These are phyloP conservation scores for Rhizopus sp. DNA, from an alignment of 371 early-diverging fungal species.

Conservation along the genomic window DNA sequence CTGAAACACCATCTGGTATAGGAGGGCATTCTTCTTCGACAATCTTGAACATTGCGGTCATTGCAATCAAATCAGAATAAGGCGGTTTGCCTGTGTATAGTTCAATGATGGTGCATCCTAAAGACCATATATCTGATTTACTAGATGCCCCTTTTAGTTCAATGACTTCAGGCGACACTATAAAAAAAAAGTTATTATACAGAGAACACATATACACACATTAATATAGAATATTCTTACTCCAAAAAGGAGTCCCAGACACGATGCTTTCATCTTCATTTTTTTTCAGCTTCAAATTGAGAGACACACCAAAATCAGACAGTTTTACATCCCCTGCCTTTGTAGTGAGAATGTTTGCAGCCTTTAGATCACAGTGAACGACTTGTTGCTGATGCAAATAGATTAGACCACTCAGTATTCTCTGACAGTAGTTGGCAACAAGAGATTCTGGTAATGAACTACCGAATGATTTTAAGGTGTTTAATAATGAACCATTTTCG, in stretches of 20 bases:
- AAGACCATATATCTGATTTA: slow-evolving; percentile 88
- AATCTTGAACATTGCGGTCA: slow-evolving; percentile 92
- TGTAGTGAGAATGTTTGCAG: slow-evolving; percentile 93
- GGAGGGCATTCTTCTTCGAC: slow-evolving; percentile 90
- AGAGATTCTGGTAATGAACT: slow-evolving; percentile 85
- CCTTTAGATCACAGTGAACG: slow-evolving; percentile 97
- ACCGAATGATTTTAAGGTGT: slow-evolving; percentile 90
- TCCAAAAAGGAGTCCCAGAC: slow-evolving; percentile 96
- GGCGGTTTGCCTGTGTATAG: slow-evolving; percentile 90
- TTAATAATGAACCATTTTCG: slow-evolving; percentile 93
- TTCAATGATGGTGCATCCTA: slow-evolving; percentile 89
- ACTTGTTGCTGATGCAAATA: slow-evolving; percentile 91
- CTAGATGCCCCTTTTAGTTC: slow-evolving; percentile 79
- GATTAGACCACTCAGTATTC: slow-evolving; percentile 86
- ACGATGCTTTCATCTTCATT: slow-evolving; percentile 63
- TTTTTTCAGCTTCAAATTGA: slow-evolving; percentile 74
- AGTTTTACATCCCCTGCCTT: slow-evolving; percentile 93
- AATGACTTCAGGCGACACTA: slow-evolving; percentile 96
- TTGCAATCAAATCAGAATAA: slow-evolving; percentile 76
- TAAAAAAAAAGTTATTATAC: slow-evolving; percentile 8
- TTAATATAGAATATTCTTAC: slow-evolving; percentile 39
- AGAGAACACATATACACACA: neutral
- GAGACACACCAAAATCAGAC: slow-evolving; percentile 93
- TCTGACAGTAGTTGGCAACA: slow-evolving; percentile 84
- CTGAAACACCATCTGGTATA: slow-evolving; percentile 75